phyloP scores from a whole-genome alignment of 2,329 filamentous ascomycete species.

The Cladosporium oxysporum region DNA sequence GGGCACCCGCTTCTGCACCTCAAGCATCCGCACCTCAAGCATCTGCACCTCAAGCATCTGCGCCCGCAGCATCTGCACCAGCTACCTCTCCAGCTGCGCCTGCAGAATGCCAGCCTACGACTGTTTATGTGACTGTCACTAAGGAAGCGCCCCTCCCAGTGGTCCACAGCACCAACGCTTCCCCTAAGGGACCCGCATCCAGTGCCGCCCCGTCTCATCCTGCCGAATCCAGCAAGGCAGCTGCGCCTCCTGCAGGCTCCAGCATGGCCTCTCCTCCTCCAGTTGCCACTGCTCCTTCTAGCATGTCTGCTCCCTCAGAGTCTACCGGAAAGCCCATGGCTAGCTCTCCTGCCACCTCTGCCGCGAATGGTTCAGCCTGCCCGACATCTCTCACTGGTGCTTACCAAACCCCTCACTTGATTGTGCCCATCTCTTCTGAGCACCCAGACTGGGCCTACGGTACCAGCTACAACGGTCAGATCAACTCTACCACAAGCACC shows the following conservation, averaged over 20 bases:
- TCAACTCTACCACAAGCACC: constrained; percentile 42
- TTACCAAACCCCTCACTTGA: constrained; percentile 42
- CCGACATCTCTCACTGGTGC: constrained; percentile 35
- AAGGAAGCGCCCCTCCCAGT: not conserved
- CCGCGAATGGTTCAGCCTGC: constrained; percentile 23
- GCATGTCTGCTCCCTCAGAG: not conserved
- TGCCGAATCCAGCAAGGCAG: not conserved
- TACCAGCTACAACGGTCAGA: constrained; percentile 41
- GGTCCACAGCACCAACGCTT: not conserved
- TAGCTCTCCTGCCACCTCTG: constrained; percentile 16
- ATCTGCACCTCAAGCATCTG: not conserved
- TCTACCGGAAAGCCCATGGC: not conserved
- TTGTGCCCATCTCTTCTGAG: constrained; percentile 40
- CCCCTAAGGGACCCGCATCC: not conserved
- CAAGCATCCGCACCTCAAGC: not conserved
- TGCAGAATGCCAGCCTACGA: not conserved
- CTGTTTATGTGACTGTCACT: not conserved
- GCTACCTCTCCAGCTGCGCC: not conserved
- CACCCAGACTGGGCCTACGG: constrained; percentile 44
- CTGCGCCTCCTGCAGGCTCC: not conserved
- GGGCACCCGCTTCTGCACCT: not conserved
- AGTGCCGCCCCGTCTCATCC: not conserved
- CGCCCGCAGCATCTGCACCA: not conserved
- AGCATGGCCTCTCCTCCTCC: not conserved
- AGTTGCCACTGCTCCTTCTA: not conserved